These are phyloP conservation scores for Forsythia viridissima DNA, from an alignment of 257 asterid species.

Conservation along the genomic window DNA sequence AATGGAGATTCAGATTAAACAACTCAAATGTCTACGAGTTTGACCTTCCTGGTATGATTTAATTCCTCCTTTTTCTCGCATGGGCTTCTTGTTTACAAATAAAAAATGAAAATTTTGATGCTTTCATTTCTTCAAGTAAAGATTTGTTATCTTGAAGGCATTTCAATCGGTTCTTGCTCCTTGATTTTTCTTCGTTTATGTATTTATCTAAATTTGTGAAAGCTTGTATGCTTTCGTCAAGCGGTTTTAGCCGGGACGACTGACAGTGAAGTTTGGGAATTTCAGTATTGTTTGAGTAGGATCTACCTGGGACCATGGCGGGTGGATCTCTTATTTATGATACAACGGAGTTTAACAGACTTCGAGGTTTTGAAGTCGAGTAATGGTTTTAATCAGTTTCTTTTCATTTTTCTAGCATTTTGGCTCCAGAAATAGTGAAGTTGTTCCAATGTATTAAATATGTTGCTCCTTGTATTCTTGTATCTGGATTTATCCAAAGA, in stretches of 20 bases:
- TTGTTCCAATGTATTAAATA: background rate
- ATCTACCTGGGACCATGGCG: background rate
- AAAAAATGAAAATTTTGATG: background rate
- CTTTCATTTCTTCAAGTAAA: too few relatives aligned
- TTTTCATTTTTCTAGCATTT: background rate
- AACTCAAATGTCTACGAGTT: conserved; percentile 8
- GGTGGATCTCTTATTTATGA: background rate
- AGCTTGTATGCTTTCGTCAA: background rate
- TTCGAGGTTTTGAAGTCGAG: too few relatives aligned
- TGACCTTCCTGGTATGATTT: conserved; percentile 29
- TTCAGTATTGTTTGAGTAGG: conserved; percentile 4
- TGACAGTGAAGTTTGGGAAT: conserved; percentile 6
- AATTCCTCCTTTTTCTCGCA: background rate
- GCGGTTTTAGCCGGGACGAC: background rate
- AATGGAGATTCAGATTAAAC: conserved; percentile 17
- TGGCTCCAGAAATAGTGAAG: background rate
- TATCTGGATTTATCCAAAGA: background rate
- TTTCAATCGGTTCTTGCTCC: conserved; percentile 1
- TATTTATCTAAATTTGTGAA: background rate
- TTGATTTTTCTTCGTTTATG: background rate
- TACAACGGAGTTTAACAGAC: too few relatives aligned
- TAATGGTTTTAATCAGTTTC: background rate
- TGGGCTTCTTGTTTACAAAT: background rate
- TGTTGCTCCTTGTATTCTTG: background rate
- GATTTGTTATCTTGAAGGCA: conserved; percentile 9